These are phyloP conservation scores for Botrytis cinerea DNA, from an alignment of 2,329 filamentous ascomycete species.

Conservation along the genomic window DNA sequence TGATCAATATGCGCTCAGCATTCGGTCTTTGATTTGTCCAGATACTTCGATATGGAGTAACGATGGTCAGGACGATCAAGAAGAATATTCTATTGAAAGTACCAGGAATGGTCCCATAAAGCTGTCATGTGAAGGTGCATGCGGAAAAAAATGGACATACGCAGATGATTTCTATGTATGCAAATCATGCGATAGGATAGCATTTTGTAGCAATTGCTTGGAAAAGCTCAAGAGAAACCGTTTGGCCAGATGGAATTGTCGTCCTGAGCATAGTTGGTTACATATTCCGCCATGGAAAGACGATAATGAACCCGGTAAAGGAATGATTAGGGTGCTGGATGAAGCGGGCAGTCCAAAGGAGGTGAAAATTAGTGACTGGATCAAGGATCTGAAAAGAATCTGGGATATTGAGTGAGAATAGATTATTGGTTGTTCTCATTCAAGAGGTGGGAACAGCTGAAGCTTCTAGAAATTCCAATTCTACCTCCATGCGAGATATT, in stretches of 20 bases:
- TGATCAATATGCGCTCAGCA: neutral
- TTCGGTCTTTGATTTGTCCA: fast-evolving
- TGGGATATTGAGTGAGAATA: neutral
- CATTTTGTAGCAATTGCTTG: neutral
- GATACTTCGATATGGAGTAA: neutral
- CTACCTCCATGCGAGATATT: neutral
- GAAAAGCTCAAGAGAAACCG: neutral
- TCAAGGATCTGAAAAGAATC: neutral
- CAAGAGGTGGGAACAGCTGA: neutral
- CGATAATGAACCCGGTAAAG: neutral
- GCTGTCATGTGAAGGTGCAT: neutral
- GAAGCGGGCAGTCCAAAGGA: neutral
- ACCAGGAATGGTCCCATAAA: too few species aligned
- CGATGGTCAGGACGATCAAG: neutral
- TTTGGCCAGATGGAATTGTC: fast-evolving
- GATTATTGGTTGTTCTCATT: neutral
- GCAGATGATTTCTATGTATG: neutral
- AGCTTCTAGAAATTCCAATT: neutral
- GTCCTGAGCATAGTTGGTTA: neutral
- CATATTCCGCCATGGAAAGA: neutral
- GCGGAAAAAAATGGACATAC: neutral
- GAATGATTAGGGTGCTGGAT: neutral
- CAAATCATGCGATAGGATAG: fast-evolving
- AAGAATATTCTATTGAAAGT: too few species aligned
- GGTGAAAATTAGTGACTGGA: neutral